Evolutionary conservation across 345 rosid species (phyloP), one percentile per base, ranked within the genome.

Genomic region (Melastoma malabathricum): DNA sequence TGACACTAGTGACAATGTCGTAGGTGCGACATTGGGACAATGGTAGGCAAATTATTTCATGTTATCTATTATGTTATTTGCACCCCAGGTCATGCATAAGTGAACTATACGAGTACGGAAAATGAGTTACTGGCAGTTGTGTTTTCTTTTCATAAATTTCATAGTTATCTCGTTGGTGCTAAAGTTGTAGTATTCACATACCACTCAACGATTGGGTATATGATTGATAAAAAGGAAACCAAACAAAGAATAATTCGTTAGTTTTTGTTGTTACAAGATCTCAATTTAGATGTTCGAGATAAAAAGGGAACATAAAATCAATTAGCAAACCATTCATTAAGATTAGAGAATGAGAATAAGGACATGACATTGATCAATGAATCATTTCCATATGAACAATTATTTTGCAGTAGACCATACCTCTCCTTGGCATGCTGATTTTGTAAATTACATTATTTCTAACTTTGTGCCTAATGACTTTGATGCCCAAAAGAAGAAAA

Each of bases 341-440:
- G 44, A 3, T 1, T 22, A 22, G 25, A 22, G 4, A 18, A 47
- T 10, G 18, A 47, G 10, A n/a, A 47, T 17, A 15, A 2, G 13
- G n/a, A 48, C 8, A 16, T 9, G 6, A 18, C 4, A 0, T 19
- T 6, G 10, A 58, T 58, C 5, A 6, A 18, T 0, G 50, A 58
- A 7, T 19, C 27, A 1, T 58, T 58, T 14, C 62, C 19, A 8
- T 39, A 58, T 48, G 62, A 48, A 15, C 10, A 50, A 18, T 0
- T 50, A 2, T 38, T 34, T 17, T 5, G 17, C 17, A 2, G 25
- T 22, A 8, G 46, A 4, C 2, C 2, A 8, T 10, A 0, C 3
- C 5, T 10, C 4, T 19, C 46, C 20, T 6, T 45, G 51, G 39
- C 51, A 15, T 14, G 57, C 1, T 17, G 51, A 60, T 13, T 18